Percentiles rank a stretch among this genome's conserved stretches.
Conservation (phyloP, 345 rosid genomes). For the Eucalyptus tenuipes region DNA sequence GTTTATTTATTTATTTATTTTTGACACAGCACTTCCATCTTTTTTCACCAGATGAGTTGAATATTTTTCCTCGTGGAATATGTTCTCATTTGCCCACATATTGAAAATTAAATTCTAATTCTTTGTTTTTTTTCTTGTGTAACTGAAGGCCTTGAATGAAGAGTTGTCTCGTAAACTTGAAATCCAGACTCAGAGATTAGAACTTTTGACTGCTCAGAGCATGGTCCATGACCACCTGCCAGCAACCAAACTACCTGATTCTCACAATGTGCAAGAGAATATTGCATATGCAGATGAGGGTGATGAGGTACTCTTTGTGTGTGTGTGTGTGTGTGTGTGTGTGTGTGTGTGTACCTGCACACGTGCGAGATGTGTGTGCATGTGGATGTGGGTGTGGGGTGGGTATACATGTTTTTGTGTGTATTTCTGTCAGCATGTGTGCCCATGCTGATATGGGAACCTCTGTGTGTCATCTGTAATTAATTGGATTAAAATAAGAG, state of each 20-base stretch:
- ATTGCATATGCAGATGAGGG: slow-evolving; percentile 90
- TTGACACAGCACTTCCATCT: neutral
- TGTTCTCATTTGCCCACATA: neutral
- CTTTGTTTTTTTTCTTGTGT: neutral
- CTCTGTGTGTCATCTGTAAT: neutral
- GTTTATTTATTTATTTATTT: neutral
- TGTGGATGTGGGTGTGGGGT: neutral
- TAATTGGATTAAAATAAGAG: neutral
- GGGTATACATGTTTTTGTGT: neutral
- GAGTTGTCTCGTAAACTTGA: slow-evolving; percentile 85
- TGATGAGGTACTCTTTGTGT: slow-evolving; percentile 57
- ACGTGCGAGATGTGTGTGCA: neutral
- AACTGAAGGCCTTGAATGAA: slow-evolving; percentile 65
- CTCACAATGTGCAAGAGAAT: slow-evolving; percentile 32
- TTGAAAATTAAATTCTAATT: neutral
- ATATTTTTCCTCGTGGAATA: neutral
- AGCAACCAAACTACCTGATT: slow-evolving; percentile 36
- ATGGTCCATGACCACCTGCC: slow-evolving; percentile 44
- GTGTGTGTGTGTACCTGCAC: neutral
- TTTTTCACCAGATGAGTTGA: neutral
- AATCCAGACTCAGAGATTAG: slow-evolving; percentile 88
- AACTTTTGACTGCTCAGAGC: slow-evolving; percentile 76
- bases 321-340: too few species aligned
- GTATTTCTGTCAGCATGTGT: neutral
- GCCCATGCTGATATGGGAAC: neutral